phyloP scores from a whole-genome alignment of 768 basidiomycete genomes.

The Mycena pura region DNA sequence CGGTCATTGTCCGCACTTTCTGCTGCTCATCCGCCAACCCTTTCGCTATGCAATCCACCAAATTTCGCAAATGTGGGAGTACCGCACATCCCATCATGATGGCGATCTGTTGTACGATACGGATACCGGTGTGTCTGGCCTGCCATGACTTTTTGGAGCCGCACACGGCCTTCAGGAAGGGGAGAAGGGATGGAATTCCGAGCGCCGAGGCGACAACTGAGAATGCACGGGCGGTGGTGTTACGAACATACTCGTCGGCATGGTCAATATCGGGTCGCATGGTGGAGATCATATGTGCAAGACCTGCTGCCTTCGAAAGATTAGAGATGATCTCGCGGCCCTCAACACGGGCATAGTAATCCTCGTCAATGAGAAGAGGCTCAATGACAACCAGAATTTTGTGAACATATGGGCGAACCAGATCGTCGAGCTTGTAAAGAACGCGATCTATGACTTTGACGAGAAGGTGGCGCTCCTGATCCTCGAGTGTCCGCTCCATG shows the following conservation, averaged over 20 bases:
- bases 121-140: conserved; percentile 98
- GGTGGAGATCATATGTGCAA: conserved; percentile 99
- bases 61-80: conserved; percentile 93
- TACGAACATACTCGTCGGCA: conserved; percentile 98
- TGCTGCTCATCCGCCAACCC: conserved; percentile 94
- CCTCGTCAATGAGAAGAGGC: conserved; percentile 97
- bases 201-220: conserved; percentile 98
- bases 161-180: conserved; percentile 98
- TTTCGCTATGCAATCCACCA: conserved; percentile 95
- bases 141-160: conserved; percentile 99
- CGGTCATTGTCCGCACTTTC: conserved; percentile 96
- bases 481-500: conserved; percentile 97
- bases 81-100: conserved; percentile 99
- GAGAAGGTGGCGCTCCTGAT: conserved; percentile 96
- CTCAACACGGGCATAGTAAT: conserved; percentile 95
- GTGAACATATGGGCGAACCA: conserved; percentile 98
- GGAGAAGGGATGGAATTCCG: conserved; percentile 95
- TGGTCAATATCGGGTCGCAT: conserved; percentile 99
- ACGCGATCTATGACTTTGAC: conserved; percentile 99
- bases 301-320: conserved; percentile 96
- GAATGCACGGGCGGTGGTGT: conserved; percentile 98
- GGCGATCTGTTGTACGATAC: conserved; percentile 99
- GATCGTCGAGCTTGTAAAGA: conserved; percentile 97
- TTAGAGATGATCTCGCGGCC: conserved; percentile 99
- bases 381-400: conserved; percentile 99